A percentile compares a stretch with the other conserved stretches of the same genome.
These are phyloP conservation scores for Aurinia saxatilis DNA, from an alignment of 345 rosid genomes.

Conservation along the genomic window DNA sequence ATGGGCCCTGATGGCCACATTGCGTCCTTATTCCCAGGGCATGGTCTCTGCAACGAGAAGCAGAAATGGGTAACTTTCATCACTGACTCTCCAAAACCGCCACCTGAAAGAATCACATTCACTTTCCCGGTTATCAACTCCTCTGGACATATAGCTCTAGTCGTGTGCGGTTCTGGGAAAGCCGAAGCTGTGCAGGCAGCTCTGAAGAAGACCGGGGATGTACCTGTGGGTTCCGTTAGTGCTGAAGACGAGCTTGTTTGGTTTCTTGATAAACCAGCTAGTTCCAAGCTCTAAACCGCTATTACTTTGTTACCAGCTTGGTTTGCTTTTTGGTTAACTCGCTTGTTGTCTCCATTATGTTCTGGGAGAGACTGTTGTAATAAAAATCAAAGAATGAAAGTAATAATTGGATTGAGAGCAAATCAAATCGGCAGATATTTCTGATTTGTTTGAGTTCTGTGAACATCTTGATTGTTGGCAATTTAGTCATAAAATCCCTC, in stretches of 20 bases:
- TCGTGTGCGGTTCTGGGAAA: conserved; percentile 63
- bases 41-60: conserved; percentile 53
- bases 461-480: not conserved
- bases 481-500: not conserved
- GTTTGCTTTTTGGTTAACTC: conserved; percentile 7
- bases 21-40: conserved; percentile 82
- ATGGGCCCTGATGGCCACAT: conserved; percentile 93
- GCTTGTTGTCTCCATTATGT: not conserved
- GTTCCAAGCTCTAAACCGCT: conserved; percentile 47
- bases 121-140: conserved; percentile 87
- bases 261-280: conserved; percentile 79
- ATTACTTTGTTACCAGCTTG: conserved; percentile 1
- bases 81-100: conserved; percentile 80
- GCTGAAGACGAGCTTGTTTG: conserved; percentile 77
- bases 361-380: conserved; percentile 11
- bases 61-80: conserved; percentile 72
- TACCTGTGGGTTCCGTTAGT: conserved; percentile 57
- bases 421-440: not conserved
- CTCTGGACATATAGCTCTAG: conserved; percentile 61
- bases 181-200: conserved; percentile 52
- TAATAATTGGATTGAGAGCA: not conserved
- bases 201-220: conserved; percentile 30
- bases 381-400: conserved; percentile 6
- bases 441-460: not conserved
- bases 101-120: conserved; percentile 76